Conservation (phyloP, 495 filamentous ascomycete genomes). For the Podospora tetraspora region DNA sequence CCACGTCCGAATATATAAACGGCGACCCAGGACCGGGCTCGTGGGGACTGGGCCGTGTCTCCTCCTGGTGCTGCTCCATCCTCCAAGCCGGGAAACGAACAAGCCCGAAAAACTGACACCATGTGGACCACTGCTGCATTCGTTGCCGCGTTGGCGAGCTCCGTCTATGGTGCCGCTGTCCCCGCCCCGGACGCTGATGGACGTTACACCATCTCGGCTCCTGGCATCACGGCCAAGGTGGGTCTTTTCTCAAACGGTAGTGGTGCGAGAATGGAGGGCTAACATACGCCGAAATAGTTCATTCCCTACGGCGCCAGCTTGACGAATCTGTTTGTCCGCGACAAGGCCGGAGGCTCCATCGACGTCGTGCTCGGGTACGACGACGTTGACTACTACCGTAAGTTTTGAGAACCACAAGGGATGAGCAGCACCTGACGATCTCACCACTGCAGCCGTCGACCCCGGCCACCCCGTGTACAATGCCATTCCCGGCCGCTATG, state of each 20-base stretch:
- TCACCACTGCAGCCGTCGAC: conserved; percentile 35
- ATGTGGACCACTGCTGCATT: conserved; percentile 18
- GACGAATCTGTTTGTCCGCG: conserved; percentile 54
- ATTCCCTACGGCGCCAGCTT: conserved; percentile 52
- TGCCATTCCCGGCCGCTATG: conserved; percentile 50
- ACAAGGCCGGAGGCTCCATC: conserved; percentile 50
- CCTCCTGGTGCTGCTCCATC: conserved; percentile 1
- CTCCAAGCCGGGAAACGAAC: conserved; percentile 8
- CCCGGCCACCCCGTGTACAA: conserved; percentile 48
- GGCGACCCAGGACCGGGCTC: conserved; percentile 3
- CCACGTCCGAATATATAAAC: conserved; percentile 15
- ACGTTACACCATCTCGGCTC: conserved; percentile 46
- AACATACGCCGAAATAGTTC: conserved; percentile 32
- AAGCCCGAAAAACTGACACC: conserved; percentile 1
- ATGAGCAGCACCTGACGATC: conserved; percentile 5
- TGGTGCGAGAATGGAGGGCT: not conserved
- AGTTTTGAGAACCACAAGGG: conserved; percentile 9
- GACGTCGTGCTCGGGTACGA: conserved; percentile 53
- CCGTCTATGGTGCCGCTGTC: conserved; percentile 7
- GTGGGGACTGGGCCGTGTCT: conserved; percentile 2
- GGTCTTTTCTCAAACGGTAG: not conserved
- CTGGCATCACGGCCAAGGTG: conserved; percentile 50
- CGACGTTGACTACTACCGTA: conserved; percentile 46
- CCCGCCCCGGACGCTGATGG: conserved; percentile 33
- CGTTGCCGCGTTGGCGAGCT: conserved; percentile 18